Evolutionary conservation across 768 basidiomycete genomes (phyloP), one percentile per base, ranked within the genome.

Genomic region (Kwoniella mangroviensis): DNA sequence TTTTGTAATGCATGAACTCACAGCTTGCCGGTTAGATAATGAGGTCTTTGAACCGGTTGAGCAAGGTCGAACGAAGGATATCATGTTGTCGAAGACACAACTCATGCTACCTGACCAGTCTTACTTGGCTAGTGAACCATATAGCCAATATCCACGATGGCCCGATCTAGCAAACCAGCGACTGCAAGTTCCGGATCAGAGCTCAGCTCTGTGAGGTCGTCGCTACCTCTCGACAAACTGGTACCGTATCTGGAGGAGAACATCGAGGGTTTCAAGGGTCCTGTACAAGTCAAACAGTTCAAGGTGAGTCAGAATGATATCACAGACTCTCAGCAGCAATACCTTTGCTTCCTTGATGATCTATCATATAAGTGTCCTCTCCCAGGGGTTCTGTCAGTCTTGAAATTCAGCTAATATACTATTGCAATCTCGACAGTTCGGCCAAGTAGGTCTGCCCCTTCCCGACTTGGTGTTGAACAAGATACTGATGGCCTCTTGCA

Each of bases 201-300:
- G 54, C 60, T 71, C 24, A 76, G 79, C 41, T 60, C 68, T 0
- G 70, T 80, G 1, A 54, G 79, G 34, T 71, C 79, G 1, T 28
- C 73, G 4, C 70, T 80, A 5, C 79, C 76, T 2, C 67, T 80
- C 6, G 77, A 78, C 21, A 67, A 67, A 52, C 72, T 80, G 21
- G 73, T 73, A 17, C 79, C 76, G 21, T 84, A 92, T 82, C 87
- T 98, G 72, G 78, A 84, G 63, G 79, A 84, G 63, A 84, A 88
- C 75, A 88, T 91, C 9, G 83, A 86, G 15, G 84, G 82, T 0
- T 86, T 94, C 63, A 84, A 84, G 58, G 83, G 88, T 1, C 92
- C 93, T 0, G 88, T 96, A 19, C 84, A 85, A 21, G 88, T 97
- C 41, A 92, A 94, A 85, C 96, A 98, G 83, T 98, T 98, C 87